These are phyloP conservation scores for Claviceps sp. DNA, from an alignment of 2,329 filamentous ascomycete species.

Conservation along the genomic window DNA sequence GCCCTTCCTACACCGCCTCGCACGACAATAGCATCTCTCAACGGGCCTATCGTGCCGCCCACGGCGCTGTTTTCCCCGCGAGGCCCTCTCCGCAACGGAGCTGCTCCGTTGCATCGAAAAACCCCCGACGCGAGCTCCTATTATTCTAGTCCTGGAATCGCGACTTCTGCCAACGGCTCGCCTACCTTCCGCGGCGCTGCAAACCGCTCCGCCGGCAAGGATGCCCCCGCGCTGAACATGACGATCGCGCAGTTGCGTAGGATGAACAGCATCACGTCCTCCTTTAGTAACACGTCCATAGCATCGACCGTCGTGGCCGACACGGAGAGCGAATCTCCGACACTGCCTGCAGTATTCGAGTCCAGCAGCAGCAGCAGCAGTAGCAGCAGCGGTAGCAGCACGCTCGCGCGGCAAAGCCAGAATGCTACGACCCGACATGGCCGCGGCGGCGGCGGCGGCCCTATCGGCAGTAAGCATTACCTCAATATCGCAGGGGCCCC, in stretches of 20 bases:
- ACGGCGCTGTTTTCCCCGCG: conserved; percentile 16
- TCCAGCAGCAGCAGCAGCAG: conserved; percentile 18
- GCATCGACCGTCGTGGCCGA: conserved; percentile 16
- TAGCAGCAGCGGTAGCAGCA: background rate
- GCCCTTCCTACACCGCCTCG: conserved; percentile 20
- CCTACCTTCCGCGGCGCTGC: conserved; percentile 10
- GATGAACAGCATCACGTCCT: conserved; percentile 42
- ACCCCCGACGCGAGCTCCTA: conserved; percentile 15
- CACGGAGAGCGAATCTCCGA: conserved; percentile 23
- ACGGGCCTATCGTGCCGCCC: conserved; percentile 15
- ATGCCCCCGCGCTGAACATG: conserved; percentile 19
- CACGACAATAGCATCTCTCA: conserved; percentile 13
- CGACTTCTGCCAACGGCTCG: conserved; percentile 12
- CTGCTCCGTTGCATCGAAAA: conserved; percentile 10
- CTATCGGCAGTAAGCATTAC: conserved; percentile 32
- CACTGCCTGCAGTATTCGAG: conserved; percentile 24
- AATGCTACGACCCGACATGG: too few species aligned
- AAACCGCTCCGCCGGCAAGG: conserved; percentile 6
- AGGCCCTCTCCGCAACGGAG: conserved; percentile 8
- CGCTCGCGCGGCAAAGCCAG: too few species aligned
- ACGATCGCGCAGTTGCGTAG: conserved; percentile 39
- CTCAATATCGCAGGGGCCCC: conserved; percentile 22
- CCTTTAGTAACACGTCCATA: conserved; percentile 27
- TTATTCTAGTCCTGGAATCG: conserved; percentile 9
- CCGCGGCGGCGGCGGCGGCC: conserved; percentile 10